Conservation (phyloP, 805 yeast species). For the Sugiyamaella mastotermitis region DNA sequence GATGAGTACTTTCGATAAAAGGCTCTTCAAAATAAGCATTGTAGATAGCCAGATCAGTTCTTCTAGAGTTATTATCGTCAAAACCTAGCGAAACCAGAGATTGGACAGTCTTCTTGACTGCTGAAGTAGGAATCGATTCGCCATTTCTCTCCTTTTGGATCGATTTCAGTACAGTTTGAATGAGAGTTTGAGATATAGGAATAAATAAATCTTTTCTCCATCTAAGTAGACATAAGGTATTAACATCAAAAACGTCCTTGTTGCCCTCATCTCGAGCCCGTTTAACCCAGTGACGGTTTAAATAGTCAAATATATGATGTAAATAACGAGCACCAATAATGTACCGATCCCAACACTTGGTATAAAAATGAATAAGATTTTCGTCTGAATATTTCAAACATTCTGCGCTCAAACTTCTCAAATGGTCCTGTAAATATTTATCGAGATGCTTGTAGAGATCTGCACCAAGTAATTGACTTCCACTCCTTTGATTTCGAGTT, state of each 20-base stretch:
- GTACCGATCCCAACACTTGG: constrained; percentile 80
- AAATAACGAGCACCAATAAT: constrained; percentile 87
- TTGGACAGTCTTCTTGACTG: constrained; percentile 67
- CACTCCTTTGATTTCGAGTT: constrained; percentile 17
- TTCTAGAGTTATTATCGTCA: constrained; percentile 83
- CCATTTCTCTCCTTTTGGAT: constrained; percentile 77
- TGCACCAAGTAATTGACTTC: constrained; percentile 68
- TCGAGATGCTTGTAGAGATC: constrained; percentile 75
- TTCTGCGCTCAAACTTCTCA: constrained; percentile 22
- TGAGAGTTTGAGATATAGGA: constrained; percentile 52
- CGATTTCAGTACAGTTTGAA: constrained; percentile 66
- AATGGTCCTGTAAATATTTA: constrained; percentile 55
- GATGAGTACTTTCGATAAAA: constrained; percentile 53
- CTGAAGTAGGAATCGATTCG: constrained; percentile 59
- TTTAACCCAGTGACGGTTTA: constrained; percentile 96
- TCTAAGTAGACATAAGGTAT: constrained; percentile 76
- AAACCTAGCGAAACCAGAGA: constrained; percentile 88
- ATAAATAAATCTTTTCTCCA: constrained; percentile 85
- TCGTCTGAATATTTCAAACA: constrained; percentile 48
- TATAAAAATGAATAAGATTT: constrained; percentile 74
- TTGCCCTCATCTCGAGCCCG: constrained; percentile 93
- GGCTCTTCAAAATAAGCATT: constrained; percentile 69
- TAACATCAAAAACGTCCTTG: constrained; percentile 83
- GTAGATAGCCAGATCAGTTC: constrained; percentile 76
- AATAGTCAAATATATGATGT: constrained; percentile 89